Base-by-base conservation (phyloP, 73 alveolate genomes). In the Paramecium sexaurelia region DNA sequence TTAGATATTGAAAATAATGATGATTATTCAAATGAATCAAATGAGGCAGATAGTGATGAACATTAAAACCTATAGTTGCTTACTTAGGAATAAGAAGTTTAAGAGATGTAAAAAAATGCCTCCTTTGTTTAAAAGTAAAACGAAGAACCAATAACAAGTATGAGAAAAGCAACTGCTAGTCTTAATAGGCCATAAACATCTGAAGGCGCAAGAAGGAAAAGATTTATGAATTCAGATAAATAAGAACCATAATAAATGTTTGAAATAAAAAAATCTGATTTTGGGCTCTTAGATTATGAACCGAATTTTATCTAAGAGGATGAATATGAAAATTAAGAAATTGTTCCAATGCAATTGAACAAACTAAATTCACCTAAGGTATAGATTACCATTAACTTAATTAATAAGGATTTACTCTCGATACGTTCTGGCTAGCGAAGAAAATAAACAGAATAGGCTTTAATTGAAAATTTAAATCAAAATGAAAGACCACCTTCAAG, bases 401-500 rank as follows among this genome's bases (percentile, higher is more conserved):
- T 26, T 26, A 26, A n/a, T 11, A 8, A 33, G 86, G 86, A 71
- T 33, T 33, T 78, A 17, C 33, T 22, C 6, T 78, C 90, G 3
- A 78, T 78, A 33, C 45, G 90, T 37, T 78, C 90, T 19, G 73
- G 73, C 10, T 78, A 41, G 7, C 39, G 90, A 24, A 78, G 90
- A 78, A 78, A 78, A 27, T 33, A 78, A 78, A 39, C 71, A 13
- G 90, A 78, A 15, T 71, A 71, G 17, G 15, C 1, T 19, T 51
- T 15, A 29, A 51, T 51, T 6, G 67, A 51, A 17, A 51, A n/a
- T 51, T 19, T 8, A 0, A 61, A 61, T 61, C 7, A 26, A 61
- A 61, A 61, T 61, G 83, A 61, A 13, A 69, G 94, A 40, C 94
- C 94, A 6, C 94, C 94, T 24, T 90, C 94, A 10, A 82, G 94